Evolutionary conservation across 345 rosid genomes (phyloP), one percentile per base, ranked within the genome.

Genomic region (Gossypium ekmanianum): DNA sequence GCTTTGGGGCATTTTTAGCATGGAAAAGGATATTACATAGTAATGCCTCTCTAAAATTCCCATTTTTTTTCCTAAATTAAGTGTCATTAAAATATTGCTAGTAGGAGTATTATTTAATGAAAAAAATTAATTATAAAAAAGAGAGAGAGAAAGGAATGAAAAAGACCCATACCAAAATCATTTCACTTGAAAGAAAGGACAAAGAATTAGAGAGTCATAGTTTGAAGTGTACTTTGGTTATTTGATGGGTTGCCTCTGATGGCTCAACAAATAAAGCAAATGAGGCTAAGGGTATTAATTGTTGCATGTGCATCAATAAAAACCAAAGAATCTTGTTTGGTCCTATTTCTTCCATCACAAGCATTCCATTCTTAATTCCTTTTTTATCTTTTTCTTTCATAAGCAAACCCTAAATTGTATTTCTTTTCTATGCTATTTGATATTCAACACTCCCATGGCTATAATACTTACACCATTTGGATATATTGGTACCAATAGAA

Each of bases 241-340:
- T 34, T 39, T 79, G 84, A 82, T 45, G 74, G 57, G 52, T 57
- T 18, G 13, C 68, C 80, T 85, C 43, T 74, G 68, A 81, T 88
- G 79, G 88, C 88, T 79, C 86, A 80, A 85, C 92, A 84, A 81
- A 85, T 81, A 79, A 86, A 79, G 87, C 81, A 82, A 85, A 78
- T n/a, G 52, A 68, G 79, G 47, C 68, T 73, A 78, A 70, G 77
- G 79, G 61, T 69, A 86, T 86, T 84, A 76, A 88, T 76, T 85
- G 88, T 71, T 78, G 79, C 90, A 88, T 76, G 82, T 87, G 88
- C 90, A 64, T 56, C 83, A 67, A 80, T 82, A 73, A 78, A 34
- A 80, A 61, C 75, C 77, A 82, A 74, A 75, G 75, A 81, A 74
- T 83, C 85, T 83, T 74, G 43, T 74, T 79, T 74, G 78, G 73